Evolutionary conservation across 2,329 filamentous ascomycete genomes (phyloP).

Genomic region (Cladophialophora bantiana): DNA sequence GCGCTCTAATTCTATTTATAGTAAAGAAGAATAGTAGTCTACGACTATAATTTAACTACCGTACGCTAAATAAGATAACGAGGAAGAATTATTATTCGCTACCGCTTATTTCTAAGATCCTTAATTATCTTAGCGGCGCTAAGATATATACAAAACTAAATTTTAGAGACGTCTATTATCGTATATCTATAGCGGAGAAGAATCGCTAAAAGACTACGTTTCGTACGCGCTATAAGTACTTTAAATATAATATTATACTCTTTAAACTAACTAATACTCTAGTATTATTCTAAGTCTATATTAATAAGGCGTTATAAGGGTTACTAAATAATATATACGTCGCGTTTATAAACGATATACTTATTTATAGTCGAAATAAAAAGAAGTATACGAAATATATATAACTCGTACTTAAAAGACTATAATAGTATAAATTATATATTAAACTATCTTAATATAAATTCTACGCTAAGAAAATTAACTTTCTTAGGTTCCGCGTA

Average conservation of each 20-base stretch:
- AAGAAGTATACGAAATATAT: not conserved
- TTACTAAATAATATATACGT: not conserved
- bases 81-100: conserved; percentile 44
- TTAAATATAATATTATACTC: conserved; percentile 40
- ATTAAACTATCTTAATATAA: too few relatives aligned
- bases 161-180: conserved; percentile 27
- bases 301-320: not conserved
- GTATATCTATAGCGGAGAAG: conserved; percentile 19
- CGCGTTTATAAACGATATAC: not conserved
- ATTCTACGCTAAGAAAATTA: not conserved
- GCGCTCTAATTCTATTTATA: not conserved
- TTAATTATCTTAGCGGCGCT: conserved; percentile 35
- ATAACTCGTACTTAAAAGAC: not conserved
- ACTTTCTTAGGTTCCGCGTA: not conserved
- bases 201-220: conserved; percentile 47
- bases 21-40: conserved; percentile 27
- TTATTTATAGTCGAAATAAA: not conserved
- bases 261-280: conserved; percentile 2
- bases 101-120: conserved; percentile 40
- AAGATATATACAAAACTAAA: conserved; percentile 41
- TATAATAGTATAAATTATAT: not conserved
- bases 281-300: not conserved
- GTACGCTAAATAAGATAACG: conserved; percentile 43
- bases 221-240: conserved; percentile 40
- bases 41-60: conserved; percentile 44